Percentiles rank a stretch among this genome's conserved stretches.
These are phyloP conservation scores for Metarhizium guizhouense DNA, from an alignment of 2,329 filamentous ascomycete genomes.

Conservation along the genomic window DNA sequence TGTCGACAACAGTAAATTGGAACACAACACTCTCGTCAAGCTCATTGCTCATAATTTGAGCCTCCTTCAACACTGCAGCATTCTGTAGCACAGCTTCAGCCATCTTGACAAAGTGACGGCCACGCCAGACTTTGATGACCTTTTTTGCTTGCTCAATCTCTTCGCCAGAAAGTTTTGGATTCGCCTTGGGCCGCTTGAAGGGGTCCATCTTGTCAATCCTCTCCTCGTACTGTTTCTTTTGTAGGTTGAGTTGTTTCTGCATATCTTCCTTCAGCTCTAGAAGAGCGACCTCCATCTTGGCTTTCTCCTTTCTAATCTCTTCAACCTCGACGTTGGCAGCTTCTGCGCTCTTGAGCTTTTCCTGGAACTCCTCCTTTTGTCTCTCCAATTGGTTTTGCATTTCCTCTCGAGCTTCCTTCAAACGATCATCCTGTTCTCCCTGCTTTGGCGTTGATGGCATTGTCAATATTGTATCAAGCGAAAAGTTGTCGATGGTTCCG, in stretches of 20 bases:
- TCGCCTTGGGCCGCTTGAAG: slow-evolving; percentile 50
- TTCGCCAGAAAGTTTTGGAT: slow-evolving; percentile 57
- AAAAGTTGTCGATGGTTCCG: slow-evolving; percentile 92
- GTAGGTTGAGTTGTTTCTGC: slow-evolving; percentile 73
- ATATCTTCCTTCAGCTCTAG: slow-evolving; percentile 76
- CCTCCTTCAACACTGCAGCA: slow-evolving; percentile 83
- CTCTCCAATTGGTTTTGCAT: slow-evolving; percentile 76
- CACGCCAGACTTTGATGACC: slow-evolving; percentile 66
- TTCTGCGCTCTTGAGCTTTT: slow-evolving; percentile 67
- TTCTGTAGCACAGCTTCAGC: slow-evolving; percentile 85
- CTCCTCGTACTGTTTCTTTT: slow-evolving; percentile 76
- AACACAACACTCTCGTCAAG: slow-evolving; percentile 90
- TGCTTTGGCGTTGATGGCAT: slow-evolving; percentile 87
- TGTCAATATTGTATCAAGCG: slow-evolving; percentile 85
- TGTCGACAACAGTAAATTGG: slow-evolving; percentile 86
- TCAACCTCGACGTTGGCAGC: slow-evolving; percentile 70
- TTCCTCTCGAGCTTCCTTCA: slow-evolving; percentile 68
- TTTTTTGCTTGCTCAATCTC: slow-evolving; percentile 64
- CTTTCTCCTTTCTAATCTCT: slow-evolving; percentile 75
- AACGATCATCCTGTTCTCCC: slow-evolving; percentile 63
- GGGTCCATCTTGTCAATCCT: slow-evolving; percentile 71
- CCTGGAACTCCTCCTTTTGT: slow-evolving; percentile 75
- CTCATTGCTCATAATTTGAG: slow-evolving; percentile 95
- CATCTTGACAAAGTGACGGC: slow-evolving; percentile 85
- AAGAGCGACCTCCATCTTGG: slow-evolving; percentile 75